Evolutionary conservation across 2,329 filamentous ascomycete species (phyloP).

Genomic region (Cercospora janseana): DNA sequence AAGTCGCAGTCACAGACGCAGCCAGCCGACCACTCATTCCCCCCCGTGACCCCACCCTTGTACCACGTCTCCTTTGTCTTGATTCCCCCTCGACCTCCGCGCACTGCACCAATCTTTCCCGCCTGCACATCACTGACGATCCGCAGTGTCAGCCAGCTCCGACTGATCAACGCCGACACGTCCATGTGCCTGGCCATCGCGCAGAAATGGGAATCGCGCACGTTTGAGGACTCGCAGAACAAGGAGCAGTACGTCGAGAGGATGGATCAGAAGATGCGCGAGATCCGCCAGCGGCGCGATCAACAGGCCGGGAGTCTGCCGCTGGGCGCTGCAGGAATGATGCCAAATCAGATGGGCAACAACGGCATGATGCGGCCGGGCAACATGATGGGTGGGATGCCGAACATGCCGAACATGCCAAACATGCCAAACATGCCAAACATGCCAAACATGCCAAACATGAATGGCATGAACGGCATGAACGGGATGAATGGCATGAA

Average conservation of each 20-base stretch:
- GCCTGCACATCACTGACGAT: conserved; percentile 9
- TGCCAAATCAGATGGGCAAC: conserved; percentile 16
- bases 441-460: conserved; percentile 37
- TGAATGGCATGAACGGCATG: conserved; percentile 28
- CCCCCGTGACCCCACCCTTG: conserved; percentile 2
- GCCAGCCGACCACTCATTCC: background rate
- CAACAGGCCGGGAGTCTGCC: conserved; percentile 19
- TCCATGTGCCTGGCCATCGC: conserved; percentile 31
- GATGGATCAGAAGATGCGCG: conserved; percentile 31
- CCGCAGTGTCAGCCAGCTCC: conserved; percentile 27
- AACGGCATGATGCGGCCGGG: conserved; percentile 22
- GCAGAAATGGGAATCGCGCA: conserved; percentile 29
- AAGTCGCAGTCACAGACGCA: background rate
- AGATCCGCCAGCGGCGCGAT: conserved; percentile 29
- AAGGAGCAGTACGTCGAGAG: conserved; percentile 32
- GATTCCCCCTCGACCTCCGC: background rate
- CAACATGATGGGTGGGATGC: conserved; percentile 37
- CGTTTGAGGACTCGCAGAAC: conserved; percentile 27
- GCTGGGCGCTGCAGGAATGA: conserved; percentile 19
- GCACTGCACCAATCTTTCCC: background rate
- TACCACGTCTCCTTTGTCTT: background rate
- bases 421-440: conserved; percentile 37
- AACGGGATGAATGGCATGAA: conserved; percentile 25
- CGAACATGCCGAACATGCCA: conserved; percentile 18
- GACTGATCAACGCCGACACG: conserved; percentile 25